These are phyloP conservation scores for Neospermospora avenae DNA, from an alignment of 2,329 filamentous ascomycete species.

Conservation along the genomic window DNA sequence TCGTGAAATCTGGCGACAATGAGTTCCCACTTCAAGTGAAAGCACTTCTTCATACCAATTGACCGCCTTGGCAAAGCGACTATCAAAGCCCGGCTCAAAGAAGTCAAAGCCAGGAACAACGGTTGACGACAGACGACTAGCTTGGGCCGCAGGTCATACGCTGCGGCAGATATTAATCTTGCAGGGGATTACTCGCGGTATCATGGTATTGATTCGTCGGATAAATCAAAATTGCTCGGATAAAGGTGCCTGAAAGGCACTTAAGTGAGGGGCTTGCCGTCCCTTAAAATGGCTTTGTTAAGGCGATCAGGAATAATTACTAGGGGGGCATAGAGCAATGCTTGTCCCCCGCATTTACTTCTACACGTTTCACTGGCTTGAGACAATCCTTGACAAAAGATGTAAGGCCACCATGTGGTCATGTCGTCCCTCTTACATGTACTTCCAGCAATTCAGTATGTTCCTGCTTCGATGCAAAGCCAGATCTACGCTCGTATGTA, in stretches of 20 bases:
- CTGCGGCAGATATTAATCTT: slow-evolving; percentile 15
- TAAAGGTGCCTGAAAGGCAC: slow-evolving; percentile 24
- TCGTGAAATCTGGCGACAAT: slow-evolving; percentile 40
- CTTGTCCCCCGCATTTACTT: slow-evolving; percentile 24
- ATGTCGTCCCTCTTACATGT: slow-evolving; percentile 15
- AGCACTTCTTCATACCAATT: slow-evolving; percentile 30
- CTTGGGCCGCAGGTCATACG: slow-evolving; percentile 16
- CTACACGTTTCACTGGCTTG: slow-evolving; percentile 25
- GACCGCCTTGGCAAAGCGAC: slow-evolving; percentile 30
- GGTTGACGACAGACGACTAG: background rate
- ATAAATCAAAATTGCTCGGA: slow-evolving; percentile 19
- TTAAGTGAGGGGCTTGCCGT: slow-evolving; percentile 19
- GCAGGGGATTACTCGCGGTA: slow-evolving; percentile 9
- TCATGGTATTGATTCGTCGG: slow-evolving; percentile 22
- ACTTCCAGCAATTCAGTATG: too few relatives aligned
- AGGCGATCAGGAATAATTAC: slow-evolving; percentile 12
- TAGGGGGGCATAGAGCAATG: slow-evolving; percentile 10
- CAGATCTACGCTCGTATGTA: slow-evolving; percentile 25
- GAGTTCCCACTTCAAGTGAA: slow-evolving; percentile 41
- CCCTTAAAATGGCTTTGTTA: slow-evolving; percentile 20
- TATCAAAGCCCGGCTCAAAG: slow-evolving; percentile 21
- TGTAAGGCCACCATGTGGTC: slow-evolving; percentile 20
- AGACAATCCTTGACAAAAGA: slow-evolving; percentile 3
- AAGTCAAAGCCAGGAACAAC: slow-evolving; percentile 15
- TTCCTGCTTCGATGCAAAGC: slow-evolving; percentile 20